These are phyloP conservation scores for Murraya paniculata DNA, from an alignment of 345 rosid genomes.

Conservation along the genomic window DNA sequence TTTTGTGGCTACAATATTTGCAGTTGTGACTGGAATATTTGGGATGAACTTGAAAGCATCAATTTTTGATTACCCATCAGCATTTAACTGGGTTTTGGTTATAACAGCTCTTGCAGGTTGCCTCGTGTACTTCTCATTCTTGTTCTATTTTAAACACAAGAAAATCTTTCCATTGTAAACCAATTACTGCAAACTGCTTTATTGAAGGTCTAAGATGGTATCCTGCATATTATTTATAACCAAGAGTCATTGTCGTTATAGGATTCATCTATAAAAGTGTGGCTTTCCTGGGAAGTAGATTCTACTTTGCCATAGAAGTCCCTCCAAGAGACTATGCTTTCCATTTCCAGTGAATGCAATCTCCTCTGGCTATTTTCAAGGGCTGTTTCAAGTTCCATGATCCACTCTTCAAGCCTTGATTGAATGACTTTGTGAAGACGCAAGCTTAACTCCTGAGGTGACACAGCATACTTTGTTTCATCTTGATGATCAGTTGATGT, in stretches of 20 bases:
- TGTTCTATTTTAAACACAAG: constrained; percentile 76
- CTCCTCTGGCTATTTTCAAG: constrained; percentile 25
- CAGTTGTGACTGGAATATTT: constrained; percentile 79
- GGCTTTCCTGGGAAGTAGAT: constrained; percentile 6
- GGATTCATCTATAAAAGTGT: not conserved
- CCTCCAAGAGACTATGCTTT: not conserved
- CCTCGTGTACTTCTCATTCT: constrained; percentile 50
- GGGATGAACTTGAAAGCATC: constrained; percentile 84
- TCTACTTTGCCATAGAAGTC: constrained; percentile 3
- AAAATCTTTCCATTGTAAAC: constrained; percentile 74
- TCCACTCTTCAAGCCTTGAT: constrained; percentile 26
- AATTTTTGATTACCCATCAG: constrained; percentile 57
- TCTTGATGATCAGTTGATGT: not conserved
- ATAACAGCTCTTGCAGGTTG: constrained; percentile 58
- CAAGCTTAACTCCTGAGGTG: constrained; percentile 29
- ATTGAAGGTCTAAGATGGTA: not conserved
- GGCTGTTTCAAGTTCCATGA: constrained; percentile 35
- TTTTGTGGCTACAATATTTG: constrained; percentile 77
- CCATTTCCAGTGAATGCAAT: constrained; percentile 14
- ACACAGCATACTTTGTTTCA: constrained; percentile 16
- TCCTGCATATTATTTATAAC: not conserved
- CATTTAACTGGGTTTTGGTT: constrained; percentile 74
- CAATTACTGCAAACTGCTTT: not conserved
- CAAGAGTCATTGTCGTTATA: not conserved
- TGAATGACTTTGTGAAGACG: constrained; percentile 36